Conservation (phyloP, 2,329 filamentous ascomycete species). For the Trichoderma harzianum region DNA sequence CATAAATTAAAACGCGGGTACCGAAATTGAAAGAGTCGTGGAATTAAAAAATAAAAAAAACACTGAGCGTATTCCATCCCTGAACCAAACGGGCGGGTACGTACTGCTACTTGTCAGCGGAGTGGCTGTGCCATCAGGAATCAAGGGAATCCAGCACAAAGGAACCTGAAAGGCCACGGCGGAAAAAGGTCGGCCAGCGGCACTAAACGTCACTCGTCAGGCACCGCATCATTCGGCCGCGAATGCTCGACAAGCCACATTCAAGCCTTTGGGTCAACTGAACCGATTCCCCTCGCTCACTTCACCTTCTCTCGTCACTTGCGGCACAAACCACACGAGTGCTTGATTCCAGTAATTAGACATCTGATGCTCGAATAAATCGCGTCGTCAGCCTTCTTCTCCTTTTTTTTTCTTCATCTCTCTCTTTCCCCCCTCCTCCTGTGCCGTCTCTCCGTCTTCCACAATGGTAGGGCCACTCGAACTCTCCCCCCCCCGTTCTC, state of each 20-base stretch:
- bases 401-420: neutral
- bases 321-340: neutral
- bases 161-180: slow-evolving; percentile 27
- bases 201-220: slow-evolving; percentile 33
- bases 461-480: slow-evolving; percentile 33
- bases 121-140: slow-evolving; percentile 23
- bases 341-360: slow-evolving; percentile 16
- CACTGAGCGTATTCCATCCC: neutral
- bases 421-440: slow-evolving; percentile 13
- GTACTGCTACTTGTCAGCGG: neutral
- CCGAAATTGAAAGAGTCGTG: slow-evolving; percentile 9
- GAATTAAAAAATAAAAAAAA: neutral
- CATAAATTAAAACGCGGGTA: slow-evolving; percentile 9
- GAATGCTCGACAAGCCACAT: slow-evolving; percentile 29
- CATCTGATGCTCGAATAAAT: slow-evolving; percentile 29
- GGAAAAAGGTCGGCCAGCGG: slow-evolving; percentile 37
- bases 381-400: slow-evolving; percentile 17
- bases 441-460: slow-evolving; percentile 22
- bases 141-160: neutral
- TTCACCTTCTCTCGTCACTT: neutral
- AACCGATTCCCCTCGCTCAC: slow-evolving; percentile 1
- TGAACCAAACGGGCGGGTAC: slow-evolving; percentile 4
- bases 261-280: slow-evolving; percentile 23
- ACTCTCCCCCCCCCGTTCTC: slow-evolving; percentile 12
- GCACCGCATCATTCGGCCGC: slow-evolving; percentile 31